A percentile compares a stretch with the other conserved stretches of the same genome.
Conservation (phyloP, 1,284 basidiomycete species). For the Caloboletus inedulis region DNA sequence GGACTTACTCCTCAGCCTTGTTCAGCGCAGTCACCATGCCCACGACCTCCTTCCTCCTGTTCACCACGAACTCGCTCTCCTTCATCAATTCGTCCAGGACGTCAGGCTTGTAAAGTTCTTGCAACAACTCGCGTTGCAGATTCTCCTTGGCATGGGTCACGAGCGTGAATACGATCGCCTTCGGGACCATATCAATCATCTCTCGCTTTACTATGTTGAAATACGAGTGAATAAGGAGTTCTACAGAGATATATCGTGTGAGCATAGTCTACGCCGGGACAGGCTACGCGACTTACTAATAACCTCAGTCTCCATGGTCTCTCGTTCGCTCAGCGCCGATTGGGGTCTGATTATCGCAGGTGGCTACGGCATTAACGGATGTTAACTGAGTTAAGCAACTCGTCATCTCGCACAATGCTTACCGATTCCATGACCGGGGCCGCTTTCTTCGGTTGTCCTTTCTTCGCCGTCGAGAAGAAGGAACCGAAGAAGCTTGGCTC, state of each 20-base stretch:
- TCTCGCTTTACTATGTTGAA: constrained; percentile 98
- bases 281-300: constrained; percentile 75
- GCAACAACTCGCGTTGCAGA: constrained; percentile 84
- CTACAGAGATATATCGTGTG: constrained; percentile 39
- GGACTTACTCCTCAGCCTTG: constrained; percentile 84
- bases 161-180: constrained; percentile 92
- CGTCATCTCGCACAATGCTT: constrained; percentile 18
- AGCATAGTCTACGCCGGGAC: not conserved
- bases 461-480: constrained; percentile 84
- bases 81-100: constrained; percentile 90
- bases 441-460: constrained; percentile 68
- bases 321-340: constrained; percentile 89
- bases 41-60: constrained; percentile 84
- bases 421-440: constrained; percentile 78
- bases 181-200: constrained; percentile 99
- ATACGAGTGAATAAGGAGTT: constrained; percentile 89
- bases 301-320: constrained; percentile 98
- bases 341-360: constrained; percentile 91
- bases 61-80: constrained; percentile 85
- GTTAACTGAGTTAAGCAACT: not conserved
- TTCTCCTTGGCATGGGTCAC: constrained; percentile 93
- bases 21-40: constrained; percentile 87
- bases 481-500: constrained; percentile 94
- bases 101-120: constrained; percentile 89
- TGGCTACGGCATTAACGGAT: constrained; percentile 43